phyloP scores from a whole-genome alignment of 768 basidiomycete species.

The Phylloporus sp. region DNA sequence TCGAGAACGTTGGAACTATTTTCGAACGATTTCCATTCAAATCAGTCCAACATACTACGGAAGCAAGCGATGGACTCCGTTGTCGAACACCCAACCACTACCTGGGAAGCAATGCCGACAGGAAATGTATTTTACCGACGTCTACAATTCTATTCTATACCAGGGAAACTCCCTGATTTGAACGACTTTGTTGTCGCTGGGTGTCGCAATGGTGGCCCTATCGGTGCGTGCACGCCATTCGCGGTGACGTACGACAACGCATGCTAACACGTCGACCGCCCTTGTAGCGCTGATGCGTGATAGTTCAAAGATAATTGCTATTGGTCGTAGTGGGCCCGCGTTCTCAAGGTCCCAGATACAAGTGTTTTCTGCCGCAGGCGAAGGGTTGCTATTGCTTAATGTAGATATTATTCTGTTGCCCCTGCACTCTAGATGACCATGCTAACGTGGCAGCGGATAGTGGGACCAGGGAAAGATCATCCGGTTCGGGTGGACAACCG shows the following conservation, averaged over 20 bases:
- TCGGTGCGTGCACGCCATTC: constrained; percentile 50
- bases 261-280: background rate
- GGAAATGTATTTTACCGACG: constrained; percentile 85
- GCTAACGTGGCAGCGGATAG: constrained; percentile 39
- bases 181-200: constrained; percentile 77
- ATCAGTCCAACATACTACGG: background rate
- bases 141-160: constrained; percentile 78
- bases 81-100: constrained; percentile 68
- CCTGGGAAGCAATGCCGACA: constrained; percentile 91
- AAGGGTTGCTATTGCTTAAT: constrained; percentile 62
- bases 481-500: constrained; percentile 78
- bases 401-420: constrained; percentile 47
- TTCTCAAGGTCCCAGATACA: constrained; percentile 80
- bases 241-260: background rate
- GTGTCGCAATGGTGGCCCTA: constrained; percentile 83
- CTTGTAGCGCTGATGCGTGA: constrained; percentile 82
- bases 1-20: too few relatives aligned
- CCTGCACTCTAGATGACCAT: background rate
- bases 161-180: constrained; percentile 75
- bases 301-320: constrained; percentile 68
- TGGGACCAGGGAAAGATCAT: constrained; percentile 89
- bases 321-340: constrained; percentile 54
- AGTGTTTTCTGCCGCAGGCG: constrained; percentile 83
- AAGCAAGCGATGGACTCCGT: constrained; percentile 32
- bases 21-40: background rate